Base-by-base conservation (phyloP, 805 yeast genomes). In the Citeromyces nyonsensis region DNA sequence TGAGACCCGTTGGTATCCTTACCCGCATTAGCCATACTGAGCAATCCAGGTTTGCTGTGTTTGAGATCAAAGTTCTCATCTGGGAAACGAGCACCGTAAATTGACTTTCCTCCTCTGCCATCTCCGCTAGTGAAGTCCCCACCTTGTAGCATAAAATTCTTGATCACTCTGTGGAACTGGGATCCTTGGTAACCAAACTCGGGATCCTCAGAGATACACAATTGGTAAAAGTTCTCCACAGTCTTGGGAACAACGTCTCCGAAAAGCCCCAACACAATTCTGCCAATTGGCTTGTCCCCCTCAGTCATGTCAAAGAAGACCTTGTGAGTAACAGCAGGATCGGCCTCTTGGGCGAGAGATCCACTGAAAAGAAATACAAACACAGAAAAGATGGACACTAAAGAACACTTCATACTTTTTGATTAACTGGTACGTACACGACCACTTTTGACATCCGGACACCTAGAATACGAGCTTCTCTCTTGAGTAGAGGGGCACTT, bases 191-290 rank as follows among this genome's bases (percentile, higher is more conserved):
- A 77, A 25, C 76, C 74, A 48, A 75, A 62, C 26, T 62, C 54
- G 24, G 80, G 73, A 48, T 82, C 84, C 33, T 73, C 79, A 12
- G 94, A 88, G 30, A 73, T 61, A 32, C 84, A 62, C 53, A 85
- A 66, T 47, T 79, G 78, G 46, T 82, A 73, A 59, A 85, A 85
- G 65, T 86, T 86, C 54, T 82, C 86, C 26, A 66, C 91, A 18
- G 96, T 86, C 56, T 78, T 80, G 44, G 93, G 95, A 26, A 78
- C 88, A 31, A 72, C 81, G 15, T 73, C 69, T 30, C 95, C 96
- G 51, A 75, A 88, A 33, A 88, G 65, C 9, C 96, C 97, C 52
- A 88, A 63, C 37, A 76, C 80, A 40, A 88, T 66, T 50, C 94
- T 70, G 30, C 97, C 97, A 30, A 86, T 58, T 4, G 60, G 46